Base-by-base conservation (phyloP, 2,329 filamentous ascomycete species). In the Lasiodiplodia sp. region DNA sequence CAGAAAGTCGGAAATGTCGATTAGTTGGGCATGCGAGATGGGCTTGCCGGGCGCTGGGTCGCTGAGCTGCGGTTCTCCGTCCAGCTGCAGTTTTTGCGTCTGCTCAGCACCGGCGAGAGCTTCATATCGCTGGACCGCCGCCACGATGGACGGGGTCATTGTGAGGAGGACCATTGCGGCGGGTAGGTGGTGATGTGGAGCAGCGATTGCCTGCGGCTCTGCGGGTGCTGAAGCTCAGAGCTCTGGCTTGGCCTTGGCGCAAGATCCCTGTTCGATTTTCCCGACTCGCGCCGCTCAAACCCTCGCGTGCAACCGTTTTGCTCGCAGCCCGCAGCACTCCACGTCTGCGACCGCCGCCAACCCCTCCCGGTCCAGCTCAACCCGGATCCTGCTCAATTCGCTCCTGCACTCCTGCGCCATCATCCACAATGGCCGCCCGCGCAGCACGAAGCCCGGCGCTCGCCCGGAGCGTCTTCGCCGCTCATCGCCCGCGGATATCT, bases 91-190 rank as follows among this genome's bases (percentile, higher is more conserved):
- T 51, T 73, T 71, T 2, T 68, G 57, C 51, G 74, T 67, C 8
- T 74, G 72, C 18, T 74, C 73, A 8, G 72, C 70, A n/a, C 51
- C n/a, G 12, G 69, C 69, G 56, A 70, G 21, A 58, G 70, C 52
- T 51, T 70, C 70, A 69, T 78, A 77, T 69, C 73, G 78, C 18
- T 82, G 73, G 12, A 94, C 75, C 0, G 86, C 90, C 77, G 88
- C 87, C 80, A 90, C 87, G 37, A 92, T 88, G 72, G 87, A 83
- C 73, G 87, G 78, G 4, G 91, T 94, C 84, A 93, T 91, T n/a
- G 90, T 92, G 52, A 96, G 87, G 53, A 92, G 84, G 21, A 94
- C 91, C 92, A 95, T 95, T 60, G 34, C 18, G 53, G 38, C 53
- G 55, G 49, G 11, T n/a, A n/a, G 55, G 21, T 4, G 57, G 18